phyloP scores from a whole-genome alignment of 352 stramenopile species.

The Globisporangium mamillatum region DNA sequence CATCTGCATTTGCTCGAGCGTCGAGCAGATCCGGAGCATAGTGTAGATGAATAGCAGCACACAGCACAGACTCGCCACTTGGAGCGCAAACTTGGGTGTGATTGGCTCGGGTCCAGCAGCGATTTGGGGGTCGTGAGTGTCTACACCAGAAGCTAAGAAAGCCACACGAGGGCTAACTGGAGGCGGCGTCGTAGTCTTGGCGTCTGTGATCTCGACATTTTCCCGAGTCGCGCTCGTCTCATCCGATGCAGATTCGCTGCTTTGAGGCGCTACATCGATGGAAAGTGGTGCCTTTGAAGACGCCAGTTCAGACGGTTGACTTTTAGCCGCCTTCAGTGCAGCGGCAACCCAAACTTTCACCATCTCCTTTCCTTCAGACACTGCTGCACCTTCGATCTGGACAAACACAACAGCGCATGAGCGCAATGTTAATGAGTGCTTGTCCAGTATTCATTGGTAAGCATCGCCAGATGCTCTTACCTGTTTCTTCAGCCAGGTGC shows the following conservation, averaged over 20 bases:
- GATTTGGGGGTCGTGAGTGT: neutral
- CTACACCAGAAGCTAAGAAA: neutral
- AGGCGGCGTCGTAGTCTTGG: neutral
- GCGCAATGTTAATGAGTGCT: neutral
- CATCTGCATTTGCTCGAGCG: slow-evolving; percentile 59
- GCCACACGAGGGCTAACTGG: neutral
- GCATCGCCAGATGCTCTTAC: slow-evolving; percentile 22
- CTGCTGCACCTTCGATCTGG: slow-evolving; percentile 77
- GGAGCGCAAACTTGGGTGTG: slow-evolving; percentile 26
- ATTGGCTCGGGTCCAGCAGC: neutral
- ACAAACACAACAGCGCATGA: neutral
- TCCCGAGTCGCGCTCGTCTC: neutral
- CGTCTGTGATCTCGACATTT: neutral
- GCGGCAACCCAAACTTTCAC: slow-evolving; percentile 46
- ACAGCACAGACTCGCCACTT: slow-evolving; percentile 46
- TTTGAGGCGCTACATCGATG: neutral
- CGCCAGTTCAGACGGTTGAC: neutral
- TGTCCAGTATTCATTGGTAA: neutral
- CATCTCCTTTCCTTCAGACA: slow-evolving; percentile 66
- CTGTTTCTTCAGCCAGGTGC: slow-evolving; percentile 87
- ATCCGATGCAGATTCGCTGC: neutral
- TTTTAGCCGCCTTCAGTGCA: slow-evolving; percentile 28
- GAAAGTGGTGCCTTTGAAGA: slow-evolving; percentile 3
- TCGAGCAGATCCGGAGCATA: slow-evolving; percentile 53
- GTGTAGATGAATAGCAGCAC: slow-evolving; percentile 69